These are phyloP conservation scores for Furcasterigmium furcatum DNA, from an alignment of 2,329 filamentous ascomycete genomes.

Conservation along the genomic window DNA sequence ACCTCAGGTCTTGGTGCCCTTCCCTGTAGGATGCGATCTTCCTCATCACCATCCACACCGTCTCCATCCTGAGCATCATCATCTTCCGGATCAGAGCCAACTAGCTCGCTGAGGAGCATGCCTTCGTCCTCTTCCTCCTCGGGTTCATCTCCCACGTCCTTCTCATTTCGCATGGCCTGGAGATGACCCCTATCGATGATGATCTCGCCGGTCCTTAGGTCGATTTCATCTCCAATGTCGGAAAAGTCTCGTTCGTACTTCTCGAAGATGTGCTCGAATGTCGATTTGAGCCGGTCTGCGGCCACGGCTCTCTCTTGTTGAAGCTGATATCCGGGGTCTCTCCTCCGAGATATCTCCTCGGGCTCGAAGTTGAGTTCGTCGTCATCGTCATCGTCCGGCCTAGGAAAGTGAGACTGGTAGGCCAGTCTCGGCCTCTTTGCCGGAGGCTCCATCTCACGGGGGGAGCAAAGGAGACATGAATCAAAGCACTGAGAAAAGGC, in stretches of 20 bases:
- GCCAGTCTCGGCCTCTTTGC: constrained; percentile 59
- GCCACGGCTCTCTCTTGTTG: constrained; percentile 62
- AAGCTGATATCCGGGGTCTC: constrained; percentile 54
- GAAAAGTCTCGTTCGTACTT: constrained; percentile 85
- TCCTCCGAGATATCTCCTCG: constrained; percentile 41
- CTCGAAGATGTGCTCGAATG: constrained; percentile 83
- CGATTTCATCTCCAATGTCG: constrained; percentile 84
- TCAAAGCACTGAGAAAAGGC: no score
- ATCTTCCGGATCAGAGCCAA: constrained; percentile 13
- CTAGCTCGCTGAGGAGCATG: constrained; percentile 22
- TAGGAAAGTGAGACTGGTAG: constrained; percentile 24
- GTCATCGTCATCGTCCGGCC: constrained; percentile 34
- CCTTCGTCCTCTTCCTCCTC: constrained; percentile 32
- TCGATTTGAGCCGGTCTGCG: constrained; percentile 71
- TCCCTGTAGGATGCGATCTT: constrained; percentile 18
- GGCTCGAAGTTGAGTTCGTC: constrained; percentile 47
- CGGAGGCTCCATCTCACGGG: constrained; percentile 53
- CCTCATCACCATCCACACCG: constrained; percentile 18
- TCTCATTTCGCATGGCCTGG: constrained; percentile 55
- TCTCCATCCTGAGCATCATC: constrained; percentile 11
- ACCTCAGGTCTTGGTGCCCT: constrained; percentile 1
- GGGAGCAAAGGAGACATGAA: no score
- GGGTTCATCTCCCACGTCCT: constrained; percentile 35
- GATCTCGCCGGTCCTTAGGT: constrained; percentile 75
- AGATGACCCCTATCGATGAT: constrained; percentile 92